Percentiles rank a stretch among this genome's conserved stretches.
Evolutionary conservation across 1,284 basidiomycete genomes (phyloP).

Genomic region (Tilletia setariae): DNA sequence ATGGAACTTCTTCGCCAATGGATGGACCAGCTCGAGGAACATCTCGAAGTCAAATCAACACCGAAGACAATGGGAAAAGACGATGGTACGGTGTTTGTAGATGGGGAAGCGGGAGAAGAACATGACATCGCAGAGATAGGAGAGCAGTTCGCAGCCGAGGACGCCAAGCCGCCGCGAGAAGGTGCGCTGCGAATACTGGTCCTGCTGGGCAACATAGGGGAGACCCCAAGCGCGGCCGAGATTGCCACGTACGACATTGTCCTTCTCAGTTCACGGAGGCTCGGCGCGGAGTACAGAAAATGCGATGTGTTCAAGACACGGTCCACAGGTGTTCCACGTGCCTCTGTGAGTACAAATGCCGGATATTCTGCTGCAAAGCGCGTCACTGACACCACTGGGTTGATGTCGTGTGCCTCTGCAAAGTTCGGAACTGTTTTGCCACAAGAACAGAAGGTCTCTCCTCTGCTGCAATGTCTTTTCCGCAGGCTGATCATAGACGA

Average conservation of each 20-base stretch:
- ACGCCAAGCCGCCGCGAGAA: background rate
- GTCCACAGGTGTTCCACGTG: too few relatives aligned
- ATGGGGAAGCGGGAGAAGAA: background rate
- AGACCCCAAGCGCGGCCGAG: background rate
- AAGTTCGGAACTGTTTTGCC: too few relatives aligned
- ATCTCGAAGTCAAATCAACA: background rate
- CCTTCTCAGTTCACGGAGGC: background rate
- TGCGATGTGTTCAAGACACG: background rate
- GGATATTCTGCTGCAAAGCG: too few relatives aligned
- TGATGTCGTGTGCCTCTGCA: too few relatives aligned
- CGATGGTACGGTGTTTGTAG: background rate
- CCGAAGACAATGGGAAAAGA: background rate
- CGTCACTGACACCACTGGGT: too few relatives aligned
- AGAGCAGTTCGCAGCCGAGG: too few relatives aligned
- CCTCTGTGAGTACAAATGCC: too few relatives aligned
- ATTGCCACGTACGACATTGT: background rate
- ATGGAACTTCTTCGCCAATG: background rate
- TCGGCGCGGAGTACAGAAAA: background rate
- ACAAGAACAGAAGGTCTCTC: too few relatives aligned
- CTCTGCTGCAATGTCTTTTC: background rate
- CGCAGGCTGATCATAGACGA: background rate
- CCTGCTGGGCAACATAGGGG: background rate
- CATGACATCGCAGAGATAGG: background rate
- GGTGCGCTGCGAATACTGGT: background rate
- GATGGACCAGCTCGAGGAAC: background rate